Evolutionary conservation across 441 rosid genomes (phyloP), one percentile per base, ranked within the genome.

Genomic region (Isatis lusitanica): DNA sequence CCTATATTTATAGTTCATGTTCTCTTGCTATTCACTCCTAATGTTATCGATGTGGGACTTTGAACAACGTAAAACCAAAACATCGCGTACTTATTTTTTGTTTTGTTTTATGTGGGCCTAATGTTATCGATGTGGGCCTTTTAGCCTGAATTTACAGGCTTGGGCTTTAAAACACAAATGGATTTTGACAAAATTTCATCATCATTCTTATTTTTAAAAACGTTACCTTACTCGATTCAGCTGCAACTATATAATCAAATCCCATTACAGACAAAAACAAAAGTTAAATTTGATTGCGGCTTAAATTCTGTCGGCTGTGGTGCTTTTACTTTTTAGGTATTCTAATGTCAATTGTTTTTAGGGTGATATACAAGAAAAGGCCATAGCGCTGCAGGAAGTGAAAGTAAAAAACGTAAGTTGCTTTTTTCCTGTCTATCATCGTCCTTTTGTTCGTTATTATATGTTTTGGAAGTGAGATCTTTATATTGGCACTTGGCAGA

Each of bases 301-400:
- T 70, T 13, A 3, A 59, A 6, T 60, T 63, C 35, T 31, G 31
- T 39, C 70, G 15, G 52, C 42, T 43, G 16, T 48, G 38, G 26
- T 55, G 35, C 42, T 31, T 63, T n/a, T 44, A 7, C 50, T 24
- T 21, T 69, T 55, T 57, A 26, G 3, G 66, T 53, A 11, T 68
- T 77, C 73, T 76, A 79, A 78, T 58, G 78, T 68, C 78, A 70
- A 17, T 74, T 84, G 63, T 47, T 74, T 83, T 79, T 62, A 95
- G 97, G 98, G 97, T 62, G 93, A 87, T 79, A 85, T 95, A 75
- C 97, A 89, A 82, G 99, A 89, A 67, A 92, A 90, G 77, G 96
- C 98, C 77, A 82, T 85, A 70, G 88, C 94, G 52, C 84, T 95
- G 66, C 98, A 92, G 84, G 86, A 82, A 66, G 96, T 88, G 70